These are phyloP conservation scores for Ilyonectria robusta DNA, from an alignment of 2,329 filamentous ascomycete genomes.

Conservation along the genomic window DNA sequence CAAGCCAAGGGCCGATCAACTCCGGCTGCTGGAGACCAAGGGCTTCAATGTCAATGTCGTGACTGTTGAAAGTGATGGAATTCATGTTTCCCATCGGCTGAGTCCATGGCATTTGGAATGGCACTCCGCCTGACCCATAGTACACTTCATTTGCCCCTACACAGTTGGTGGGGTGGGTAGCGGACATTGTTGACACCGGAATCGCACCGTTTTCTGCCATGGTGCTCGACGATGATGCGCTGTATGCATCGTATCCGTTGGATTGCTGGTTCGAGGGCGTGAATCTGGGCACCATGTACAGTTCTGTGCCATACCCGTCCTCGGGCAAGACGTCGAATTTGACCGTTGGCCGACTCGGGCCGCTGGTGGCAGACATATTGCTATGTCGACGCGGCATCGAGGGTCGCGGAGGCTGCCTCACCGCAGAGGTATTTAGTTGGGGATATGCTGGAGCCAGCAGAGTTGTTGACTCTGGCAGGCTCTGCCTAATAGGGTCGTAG, in stretches of 20 bases:
- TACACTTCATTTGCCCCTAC: conserved; percentile 42
- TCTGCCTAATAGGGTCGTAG: conserved; percentile 72
- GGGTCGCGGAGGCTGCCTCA: conserved; percentile 60
- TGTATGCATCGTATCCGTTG: conserved; percentile 59
- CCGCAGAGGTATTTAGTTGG: conserved; percentile 63
- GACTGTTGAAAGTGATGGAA: conserved; percentile 80
- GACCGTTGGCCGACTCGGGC: conserved; percentile 42
- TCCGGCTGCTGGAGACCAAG: conserved; percentile 72
- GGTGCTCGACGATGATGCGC: conserved; percentile 59
- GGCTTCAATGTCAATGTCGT: conserved; percentile 81
- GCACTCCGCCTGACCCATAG: conserved; percentile 45
- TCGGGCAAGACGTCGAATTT: conserved; percentile 50
- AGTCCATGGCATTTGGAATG: conserved; percentile 51
- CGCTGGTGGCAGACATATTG: conserved; percentile 37
- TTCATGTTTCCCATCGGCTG: conserved; percentile 56
- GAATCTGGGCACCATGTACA: conserved; percentile 54
- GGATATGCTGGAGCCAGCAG: conserved; percentile 66
- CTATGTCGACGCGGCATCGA: conserved; percentile 45
- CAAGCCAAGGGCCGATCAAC: conserved; percentile 79
- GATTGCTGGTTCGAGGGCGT: conserved; percentile 60
- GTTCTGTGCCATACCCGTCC: conserved; percentile 52
- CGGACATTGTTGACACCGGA: conserved; percentile 34
- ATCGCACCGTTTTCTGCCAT: conserved; percentile 52
- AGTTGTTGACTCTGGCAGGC: conserved; percentile 62
- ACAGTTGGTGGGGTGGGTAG: conserved; percentile 35